Percentiles rank a stretch among this genome's conserved stretches.
These are phyloP conservation scores for Plasmopara viticola DNA, from an alignment of 352 stramenopile species.

Conservation along the genomic window DNA sequence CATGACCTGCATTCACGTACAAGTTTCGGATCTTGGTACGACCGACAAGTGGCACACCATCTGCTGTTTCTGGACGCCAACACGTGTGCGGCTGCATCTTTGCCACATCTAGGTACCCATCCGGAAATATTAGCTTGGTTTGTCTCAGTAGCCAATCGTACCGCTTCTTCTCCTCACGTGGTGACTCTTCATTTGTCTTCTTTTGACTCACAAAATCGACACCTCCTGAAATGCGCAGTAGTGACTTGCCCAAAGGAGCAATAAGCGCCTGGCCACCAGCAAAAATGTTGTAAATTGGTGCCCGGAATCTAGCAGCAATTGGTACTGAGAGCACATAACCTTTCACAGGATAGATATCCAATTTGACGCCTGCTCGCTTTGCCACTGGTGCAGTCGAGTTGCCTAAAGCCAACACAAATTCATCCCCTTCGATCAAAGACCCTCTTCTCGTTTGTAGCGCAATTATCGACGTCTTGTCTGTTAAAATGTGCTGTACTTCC, in stretches of 20 bases:
- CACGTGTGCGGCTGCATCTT: slow-evolving; percentile 80
- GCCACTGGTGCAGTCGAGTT: slow-evolving; percentile 70
- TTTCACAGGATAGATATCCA: slow-evolving; percentile 82
- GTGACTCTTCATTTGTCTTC: slow-evolving; percentile 54
- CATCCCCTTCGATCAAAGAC: slow-evolving; percentile 81
- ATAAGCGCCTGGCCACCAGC: slow-evolving; percentile 69
- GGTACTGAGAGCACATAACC: slow-evolving; percentile 83
- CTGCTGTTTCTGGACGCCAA: slow-evolving; percentile 74
- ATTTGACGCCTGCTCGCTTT: slow-evolving; percentile 57
- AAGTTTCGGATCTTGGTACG: slow-evolving; percentile 76
- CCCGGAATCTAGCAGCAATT: slow-evolving; percentile 51
- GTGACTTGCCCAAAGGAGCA: slow-evolving; percentile 57
- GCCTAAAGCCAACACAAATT: slow-evolving; percentile 79
- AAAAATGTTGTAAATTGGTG: slow-evolving; percentile 78
- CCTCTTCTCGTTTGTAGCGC: slow-evolving; percentile 71
- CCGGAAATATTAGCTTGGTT: slow-evolving; percentile 72
- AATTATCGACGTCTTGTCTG: slow-evolving; percentile 69
- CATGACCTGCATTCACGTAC: slow-evolving; percentile 81
- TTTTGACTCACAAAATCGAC: slow-evolving; percentile 66
- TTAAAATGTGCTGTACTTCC: slow-evolving; percentile 73
- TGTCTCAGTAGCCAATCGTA: slow-evolving; percentile 76
- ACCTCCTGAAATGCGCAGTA: slow-evolving; percentile 70
- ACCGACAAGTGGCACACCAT: slow-evolving; percentile 78
- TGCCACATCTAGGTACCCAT: slow-evolving; percentile 69
- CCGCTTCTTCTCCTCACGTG: slow-evolving; percentile 59